These are phyloP conservation scores for Diaporthe citri DNA, from an alignment of 2,329 filamentous ascomycete species.

Conservation along the genomic window DNA sequence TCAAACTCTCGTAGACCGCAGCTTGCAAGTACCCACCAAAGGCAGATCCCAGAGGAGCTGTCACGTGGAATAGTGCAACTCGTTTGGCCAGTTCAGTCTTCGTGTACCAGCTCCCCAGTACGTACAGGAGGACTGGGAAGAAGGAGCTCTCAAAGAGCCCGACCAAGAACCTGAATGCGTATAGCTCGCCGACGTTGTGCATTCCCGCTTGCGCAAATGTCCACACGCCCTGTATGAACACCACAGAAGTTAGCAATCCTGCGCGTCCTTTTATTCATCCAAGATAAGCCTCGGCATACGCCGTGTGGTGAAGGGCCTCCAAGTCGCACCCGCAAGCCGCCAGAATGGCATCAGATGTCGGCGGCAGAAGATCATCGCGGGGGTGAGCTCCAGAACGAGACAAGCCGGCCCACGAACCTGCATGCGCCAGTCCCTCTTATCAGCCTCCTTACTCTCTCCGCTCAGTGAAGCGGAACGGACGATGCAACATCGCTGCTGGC, in stretches of 20 bases:
- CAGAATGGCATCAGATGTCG: constrained; percentile 11
- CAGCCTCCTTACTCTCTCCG: not conserved
- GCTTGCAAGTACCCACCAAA: constrained; percentile 50
- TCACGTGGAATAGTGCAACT: constrained; percentile 46
- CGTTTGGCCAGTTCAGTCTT: constrained; percentile 48
- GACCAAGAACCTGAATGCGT: constrained; percentile 50
- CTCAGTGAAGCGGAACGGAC: not conserved
- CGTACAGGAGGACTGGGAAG: constrained; percentile 48
- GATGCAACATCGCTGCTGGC: constrained; percentile 9
- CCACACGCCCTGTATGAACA: constrained; percentile 37
- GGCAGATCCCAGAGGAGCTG: constrained; percentile 45
- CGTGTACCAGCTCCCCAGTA: constrained; percentile 50
- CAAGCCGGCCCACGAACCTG: constrained; percentile 3
- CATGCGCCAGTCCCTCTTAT: constrained; percentile 5
- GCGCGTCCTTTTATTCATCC: not conserved
- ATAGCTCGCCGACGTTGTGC: constrained; percentile 44
- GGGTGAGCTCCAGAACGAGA: not conserved
- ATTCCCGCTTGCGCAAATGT: constrained; percentile 49
- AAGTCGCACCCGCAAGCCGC: not conserved
- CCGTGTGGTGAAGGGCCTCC: not conserved
- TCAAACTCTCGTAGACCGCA: constrained; percentile 46
- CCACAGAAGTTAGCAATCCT: not conserved
- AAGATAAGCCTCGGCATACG: not conserved
- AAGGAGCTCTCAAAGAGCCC: constrained; percentile 50
- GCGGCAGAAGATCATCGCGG: constrained; percentile 23